phyloP scores from a whole-genome alignment of 78 protist genomes.

The Dictyostelium firmibasis region DNA sequence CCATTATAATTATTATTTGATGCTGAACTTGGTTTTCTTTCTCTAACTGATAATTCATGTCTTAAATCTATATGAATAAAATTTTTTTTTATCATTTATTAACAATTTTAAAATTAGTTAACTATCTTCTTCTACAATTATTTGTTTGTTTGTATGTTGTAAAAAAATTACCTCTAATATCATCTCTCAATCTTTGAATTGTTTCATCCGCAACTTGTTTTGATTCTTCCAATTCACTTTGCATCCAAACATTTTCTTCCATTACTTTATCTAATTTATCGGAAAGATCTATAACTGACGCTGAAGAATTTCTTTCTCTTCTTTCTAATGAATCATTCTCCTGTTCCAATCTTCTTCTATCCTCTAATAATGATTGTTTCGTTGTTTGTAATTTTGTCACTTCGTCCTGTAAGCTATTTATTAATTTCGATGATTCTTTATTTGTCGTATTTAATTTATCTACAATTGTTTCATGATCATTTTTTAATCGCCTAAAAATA shows the following conservation, averaged over 20 bases:
- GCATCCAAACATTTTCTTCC: slow-evolving; percentile 85
- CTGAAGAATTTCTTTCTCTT: slow-evolving; percentile 68
- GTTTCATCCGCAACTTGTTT: slow-evolving; percentile 73
- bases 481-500: slow-evolving; percentile 56
- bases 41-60: slow-evolving; percentile 58
- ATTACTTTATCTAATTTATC: slow-evolving; percentile 57
- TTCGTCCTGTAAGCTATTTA: slow-evolving; percentile 75
- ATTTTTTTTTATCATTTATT: not conserved
- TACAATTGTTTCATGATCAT: slow-evolving; percentile 37
- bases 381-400: slow-evolving; percentile 20
- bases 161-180: slow-evolving; percentile 49
- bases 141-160: not conserved
- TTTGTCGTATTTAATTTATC: slow-evolving; percentile 41
- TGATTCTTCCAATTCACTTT: slow-evolving; percentile 76
- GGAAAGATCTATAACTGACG: slow-evolving; percentile 63
- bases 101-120: no score
- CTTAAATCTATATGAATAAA: slow-evolving; percentile 1
- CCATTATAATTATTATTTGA: not conserved
- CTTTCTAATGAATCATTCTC: slow-evolving; percentile 76
- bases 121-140: not conserved
- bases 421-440: slow-evolving; percentile 39
- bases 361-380: slow-evolving; percentile 20
- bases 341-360: slow-evolving; percentile 68
- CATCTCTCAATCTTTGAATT: slow-evolving; percentile 77
- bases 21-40: slow-evolving; percentile 26